These are phyloP conservation scores for Lunularia cruciata DNA, from an alignment of 225 moss, liverwort and hornwort species.

Conservation along the genomic window DNA sequence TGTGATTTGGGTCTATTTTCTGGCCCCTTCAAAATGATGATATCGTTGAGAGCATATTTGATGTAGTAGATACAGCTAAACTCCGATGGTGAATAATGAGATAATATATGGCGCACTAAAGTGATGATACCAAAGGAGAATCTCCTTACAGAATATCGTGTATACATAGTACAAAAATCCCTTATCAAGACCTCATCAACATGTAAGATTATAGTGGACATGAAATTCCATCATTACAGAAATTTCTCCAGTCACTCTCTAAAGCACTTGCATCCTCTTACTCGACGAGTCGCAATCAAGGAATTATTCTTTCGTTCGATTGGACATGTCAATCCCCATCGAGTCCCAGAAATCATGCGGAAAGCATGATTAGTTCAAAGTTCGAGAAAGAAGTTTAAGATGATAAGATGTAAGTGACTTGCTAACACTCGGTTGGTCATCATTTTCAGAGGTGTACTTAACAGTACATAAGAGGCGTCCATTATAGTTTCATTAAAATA, in stretches of 20 bases:
- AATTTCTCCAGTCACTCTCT: background rate
- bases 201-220: background rate
- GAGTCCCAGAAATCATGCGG: background rate
- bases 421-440: too few species aligned
- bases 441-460: too few species aligned
- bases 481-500: too few species aligned
- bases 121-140: background rate
- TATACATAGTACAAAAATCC: background rate
- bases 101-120: too few species aligned
- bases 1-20: background rate
- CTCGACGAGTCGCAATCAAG: background rate
- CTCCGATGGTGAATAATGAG: background rate
- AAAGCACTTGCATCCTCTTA: background rate
- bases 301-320: background rate
- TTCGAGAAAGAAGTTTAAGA: too few species aligned
- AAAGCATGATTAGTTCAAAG: background rate
- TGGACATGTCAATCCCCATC: background rate
- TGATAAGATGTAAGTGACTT: too few species aligned
- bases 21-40: background rate
- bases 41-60: background rate
- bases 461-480: too few species aligned
- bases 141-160: background rate
- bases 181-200: background rate
- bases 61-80: background rate
- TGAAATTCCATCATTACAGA: background rate